Evolutionary conservation across 2,329 filamentous ascomycete species (phyloP), one percentile per base, ranked within the genome.

Genomic region (Monosporascus sp.): DNA sequence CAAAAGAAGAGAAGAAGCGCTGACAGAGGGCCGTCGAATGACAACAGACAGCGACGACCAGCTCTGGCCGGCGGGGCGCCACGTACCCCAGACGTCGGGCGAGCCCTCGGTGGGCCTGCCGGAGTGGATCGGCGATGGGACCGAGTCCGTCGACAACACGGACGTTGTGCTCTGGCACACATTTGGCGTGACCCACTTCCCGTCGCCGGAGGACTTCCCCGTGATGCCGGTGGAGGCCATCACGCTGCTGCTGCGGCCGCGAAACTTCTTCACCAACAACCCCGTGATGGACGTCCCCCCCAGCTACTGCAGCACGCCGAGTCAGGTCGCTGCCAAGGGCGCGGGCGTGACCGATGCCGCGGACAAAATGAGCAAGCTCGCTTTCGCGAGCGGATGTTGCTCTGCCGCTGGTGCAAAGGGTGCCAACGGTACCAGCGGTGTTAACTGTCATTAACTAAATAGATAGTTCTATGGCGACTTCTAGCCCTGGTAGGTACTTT

Each of bases 161-260:
- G 89, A 97, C 67, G 74, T 96, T 31, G 91, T 97, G 1, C 80
- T 96, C 17, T 97, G 91, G 91, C 91, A 96, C 72, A 96, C 90
- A 0, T 97, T 96, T 64, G 92, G 92, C 37, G 78, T 96, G 37
- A 93, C 88, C 1, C 92, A 96, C 68, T 93, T 96, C 75, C 91
- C 92, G 0, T 76, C 88, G 0, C 90, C 91, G 0, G 92, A 97
- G 67, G 92, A 96, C 70, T 96, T 90, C 75, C 92, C 92, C 31
- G 79, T 96, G 61, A 96, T 96, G 91, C 90, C 90, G 0, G 88
- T 83, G 0, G 88, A 92, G 75, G 88, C 89, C 1, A 92, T 96
- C 80, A 89, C 84, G 1, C 74, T 96, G 60, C 77, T 95, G 37
- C 75, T 95, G 41, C 76, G 89, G 35, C 90, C 90, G 3, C 75